Evolutionary conservation across 2,329 filamentous ascomycete genomes (phyloP).

Genomic region (Drechslera avenae): DNA sequence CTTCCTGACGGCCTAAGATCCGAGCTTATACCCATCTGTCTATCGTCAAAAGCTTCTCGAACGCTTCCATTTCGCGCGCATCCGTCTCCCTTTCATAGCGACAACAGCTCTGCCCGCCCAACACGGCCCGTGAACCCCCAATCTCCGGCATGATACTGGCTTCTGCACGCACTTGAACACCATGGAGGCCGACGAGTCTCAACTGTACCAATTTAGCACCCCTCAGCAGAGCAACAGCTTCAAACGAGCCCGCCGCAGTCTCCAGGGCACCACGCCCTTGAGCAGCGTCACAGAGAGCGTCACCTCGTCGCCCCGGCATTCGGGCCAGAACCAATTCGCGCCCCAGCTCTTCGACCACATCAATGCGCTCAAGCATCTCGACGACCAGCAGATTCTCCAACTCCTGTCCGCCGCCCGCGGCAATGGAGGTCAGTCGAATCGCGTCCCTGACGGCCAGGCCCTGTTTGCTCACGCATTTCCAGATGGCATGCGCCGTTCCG

Average conservation of each 20-base stretch:
- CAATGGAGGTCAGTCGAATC: constrained; percentile 42
- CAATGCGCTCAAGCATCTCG: constrained; percentile 48
- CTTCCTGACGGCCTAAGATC: constrained; percentile 46
- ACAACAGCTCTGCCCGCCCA: constrained; percentile 33
- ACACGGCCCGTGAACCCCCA: constrained; percentile 38
- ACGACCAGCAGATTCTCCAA: constrained; percentile 48
- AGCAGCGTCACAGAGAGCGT: constrained; percentile 46
- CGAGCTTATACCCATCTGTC: constrained; percentile 38
- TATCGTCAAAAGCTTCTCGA: constrained; percentile 47
- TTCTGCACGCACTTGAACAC: constrained; percentile 38
- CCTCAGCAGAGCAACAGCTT: constrained; percentile 44
- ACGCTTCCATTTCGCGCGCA: constrained; percentile 37
- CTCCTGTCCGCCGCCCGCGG: constrained; percentile 44
- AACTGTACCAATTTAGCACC: constrained; percentile 44
- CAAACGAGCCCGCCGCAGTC: constrained; percentile 47
- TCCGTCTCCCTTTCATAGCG: constrained; percentile 34
- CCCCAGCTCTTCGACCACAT: constrained; percentile 48
- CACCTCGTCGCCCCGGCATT: constrained; percentile 44
- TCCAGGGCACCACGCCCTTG: constrained; percentile 45
- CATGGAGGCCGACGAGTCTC: constrained; percentile 48
- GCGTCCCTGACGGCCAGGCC: constrained; percentile 12
- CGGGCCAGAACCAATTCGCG: constrained; percentile 40
- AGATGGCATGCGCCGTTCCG: constrained; percentile 44
- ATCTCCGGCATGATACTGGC: constrained; percentile 46
- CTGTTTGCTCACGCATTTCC: constrained; percentile 26